Evolutionary conservation across 1,284 basidiomycete species (phyloP).

Genomic region (Rhodotorula glutinis): DNA sequence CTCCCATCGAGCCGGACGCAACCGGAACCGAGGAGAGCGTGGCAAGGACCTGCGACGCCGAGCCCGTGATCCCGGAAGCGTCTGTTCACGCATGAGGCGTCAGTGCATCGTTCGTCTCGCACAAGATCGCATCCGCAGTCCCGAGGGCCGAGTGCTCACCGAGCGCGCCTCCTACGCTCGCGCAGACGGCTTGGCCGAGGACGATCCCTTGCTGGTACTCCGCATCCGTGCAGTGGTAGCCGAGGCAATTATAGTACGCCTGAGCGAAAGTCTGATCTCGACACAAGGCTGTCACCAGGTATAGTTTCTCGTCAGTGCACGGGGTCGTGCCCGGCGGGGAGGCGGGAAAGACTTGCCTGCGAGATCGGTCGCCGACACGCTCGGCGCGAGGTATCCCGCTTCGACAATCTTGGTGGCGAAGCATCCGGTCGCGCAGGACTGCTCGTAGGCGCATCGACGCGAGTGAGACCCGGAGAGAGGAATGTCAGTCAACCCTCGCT

Average conservation of each 20-base stretch:
- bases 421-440: constrained; percentile 22
- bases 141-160: not conserved
- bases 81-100: not conserved
- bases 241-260: constrained; percentile 24
- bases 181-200: constrained; percentile 32
- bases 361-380: constrained; percentile 10
- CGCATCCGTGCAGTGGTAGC: constrained; percentile 1
- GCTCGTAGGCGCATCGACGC: too few species aligned
- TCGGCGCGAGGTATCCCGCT: constrained; percentile 21
- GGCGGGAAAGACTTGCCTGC: constrained; percentile 9
- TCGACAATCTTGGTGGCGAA: constrained; percentile 30
- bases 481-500: too few species aligned
- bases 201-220: constrained; percentile 16
- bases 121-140: too few species aligned
- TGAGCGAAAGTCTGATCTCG: constrained; percentile 10
- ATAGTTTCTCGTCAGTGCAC: too few species aligned
- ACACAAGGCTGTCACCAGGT: constrained; percentile 26
- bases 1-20: constrained; percentile 1
- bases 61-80: constrained; percentile 6
- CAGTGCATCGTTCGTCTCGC: not conserved
- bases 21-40: constrained; percentile 18
- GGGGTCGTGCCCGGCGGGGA: too few species aligned
- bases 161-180: constrained; percentile 16
- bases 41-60: constrained; percentile 4
- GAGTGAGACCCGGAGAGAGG: not conserved